Evolutionary conservation across 805 yeast species (phyloP), one percentile per base, ranked within the genome.

Genomic region (Yarrowia sp.): DNA sequence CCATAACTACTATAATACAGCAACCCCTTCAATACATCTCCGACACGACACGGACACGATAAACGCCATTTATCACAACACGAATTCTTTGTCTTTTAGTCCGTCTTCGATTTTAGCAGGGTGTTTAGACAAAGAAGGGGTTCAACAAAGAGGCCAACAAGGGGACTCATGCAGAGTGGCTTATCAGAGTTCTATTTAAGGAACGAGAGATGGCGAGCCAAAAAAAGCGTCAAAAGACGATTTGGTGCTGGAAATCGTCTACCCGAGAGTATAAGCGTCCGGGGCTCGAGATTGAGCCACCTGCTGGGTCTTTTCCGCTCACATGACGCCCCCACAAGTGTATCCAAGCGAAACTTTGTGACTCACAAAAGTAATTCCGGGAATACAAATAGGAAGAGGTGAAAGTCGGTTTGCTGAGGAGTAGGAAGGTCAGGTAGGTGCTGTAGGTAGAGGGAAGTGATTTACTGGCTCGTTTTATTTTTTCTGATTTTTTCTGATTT

Each of bases 171-270:
- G 50, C 50, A 46, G 50, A 42, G n/a, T 19, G 4, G 32, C 50
- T 46, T 46, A 46, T 46, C 50, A 46, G 50, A 46, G 50, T 46
- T 46, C 7, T 5, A 45, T 16, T 8, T 42, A 42, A 42, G 19
- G 46, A 16, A 26, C 32, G 32, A 26, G 32, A 26, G 32, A 26
- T 26, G 32, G 19, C 7, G 32, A 26, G 32, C 32, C 32, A 26
- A 26, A 26, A 26, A 26, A 26, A 26, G 32, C 32, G 19, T 19
- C 19, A 19, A 19, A 19, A 19, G 19, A 19, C 19, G 19, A 19
- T 19, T 19, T 19, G 19, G 19, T 26, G 32, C 32, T 26, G 32
- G 32, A 26, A 26, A 26, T 26, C 32, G 7, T 26, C 32, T 26
- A 26, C 32, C 32, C 32, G 32, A 26, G 32, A 26, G 32, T 26